These are phyloP conservation scores for Onygenales sp. DNA, from an alignment of 2,329 filamentous ascomycete genomes.

Conservation along the genomic window DNA sequence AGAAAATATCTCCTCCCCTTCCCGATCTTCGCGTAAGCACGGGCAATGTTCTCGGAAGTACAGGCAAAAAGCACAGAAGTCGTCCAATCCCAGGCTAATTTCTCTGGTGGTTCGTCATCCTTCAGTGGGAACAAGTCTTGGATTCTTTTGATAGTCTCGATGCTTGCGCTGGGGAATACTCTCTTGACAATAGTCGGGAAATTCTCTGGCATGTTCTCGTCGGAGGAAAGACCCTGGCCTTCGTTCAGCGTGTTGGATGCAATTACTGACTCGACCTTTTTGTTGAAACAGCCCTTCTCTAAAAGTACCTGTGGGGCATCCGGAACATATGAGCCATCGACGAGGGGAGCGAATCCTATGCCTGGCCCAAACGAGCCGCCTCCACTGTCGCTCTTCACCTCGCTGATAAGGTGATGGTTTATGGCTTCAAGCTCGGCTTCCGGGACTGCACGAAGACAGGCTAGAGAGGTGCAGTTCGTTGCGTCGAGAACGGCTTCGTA, in stretches of 20 bases:
- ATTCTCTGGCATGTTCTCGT: constrained; percentile 4
- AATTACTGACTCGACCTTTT: background rate
- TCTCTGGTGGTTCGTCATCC: background rate
- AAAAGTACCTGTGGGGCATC: background rate
- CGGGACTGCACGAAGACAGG: background rate
- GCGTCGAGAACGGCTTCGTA: background rate
- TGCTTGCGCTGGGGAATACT: constrained; percentile 1
- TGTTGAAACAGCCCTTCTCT: background rate
- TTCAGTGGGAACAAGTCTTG: constrained; percentile 1
- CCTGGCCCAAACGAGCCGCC: constrained; percentile 3
- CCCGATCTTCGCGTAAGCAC: background rate
- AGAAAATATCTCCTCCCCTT: constrained; percentile 4
- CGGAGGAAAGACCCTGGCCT: background rate
- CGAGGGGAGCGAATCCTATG: constrained; percentile 5
- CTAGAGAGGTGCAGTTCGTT: constrained; percentile 1
- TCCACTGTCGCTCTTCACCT: background rate
- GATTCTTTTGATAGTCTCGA: background rate
- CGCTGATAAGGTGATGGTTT: constrained; percentile 2
- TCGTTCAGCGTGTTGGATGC: constrained; percentile 3
- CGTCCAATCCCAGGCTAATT: constrained; percentile 7
- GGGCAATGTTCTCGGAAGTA: constrained; percentile 2
- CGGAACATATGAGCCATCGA: constrained; percentile 1
- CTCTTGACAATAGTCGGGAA: background rate
- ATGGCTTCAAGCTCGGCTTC: background rate
- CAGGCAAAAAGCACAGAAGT: constrained; percentile 5